These are phyloP conservation scores for Sequoiadendron giganteum DNA, from an alignment of 75 land plant genomes.

Conservation along the genomic window DNA sequence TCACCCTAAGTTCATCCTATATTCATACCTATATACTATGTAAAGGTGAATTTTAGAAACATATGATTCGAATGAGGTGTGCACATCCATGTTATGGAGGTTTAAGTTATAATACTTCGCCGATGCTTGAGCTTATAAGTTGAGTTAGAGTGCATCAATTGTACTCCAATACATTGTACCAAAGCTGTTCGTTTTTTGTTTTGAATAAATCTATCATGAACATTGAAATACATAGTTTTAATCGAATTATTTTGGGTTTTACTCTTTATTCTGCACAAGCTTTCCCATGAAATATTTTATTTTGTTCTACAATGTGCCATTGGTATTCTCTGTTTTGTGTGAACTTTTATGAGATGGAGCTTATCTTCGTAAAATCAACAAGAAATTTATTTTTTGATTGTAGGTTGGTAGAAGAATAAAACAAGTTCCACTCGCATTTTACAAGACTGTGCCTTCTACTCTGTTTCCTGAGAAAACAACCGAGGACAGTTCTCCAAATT, in stretches of 20 bases:
- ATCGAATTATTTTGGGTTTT: background rate
- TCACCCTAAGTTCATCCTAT: no score
- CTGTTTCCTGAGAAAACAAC: conserved; percentile 51
- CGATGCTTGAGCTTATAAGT: no score
- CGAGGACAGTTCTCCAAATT: background rate
- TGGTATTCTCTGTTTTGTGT: background rate
- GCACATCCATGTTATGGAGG: no score
- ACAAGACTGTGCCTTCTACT: conserved; percentile 59
- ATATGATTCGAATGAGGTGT: no score
- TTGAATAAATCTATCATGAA: background rate
- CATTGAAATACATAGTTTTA: background rate
- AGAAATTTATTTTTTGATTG: conserved; percentile 2
- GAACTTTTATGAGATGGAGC: background rate
- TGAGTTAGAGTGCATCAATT: no score
- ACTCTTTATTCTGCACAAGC: background rate
- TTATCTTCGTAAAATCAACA: background rate
- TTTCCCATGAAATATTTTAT: background rate
- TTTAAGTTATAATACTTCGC: no score
- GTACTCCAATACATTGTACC: no score
- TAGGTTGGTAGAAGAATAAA: conserved; percentile 85
- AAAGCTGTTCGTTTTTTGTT: background rate
- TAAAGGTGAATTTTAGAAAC: no score
- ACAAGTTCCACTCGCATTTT: conserved; percentile 94
- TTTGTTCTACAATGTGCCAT: background rate
- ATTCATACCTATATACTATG: no score